phyloP scores from a whole-genome alignment of 2,329 filamentous ascomycete species.

The Xylariaceae sp. region DNA sequence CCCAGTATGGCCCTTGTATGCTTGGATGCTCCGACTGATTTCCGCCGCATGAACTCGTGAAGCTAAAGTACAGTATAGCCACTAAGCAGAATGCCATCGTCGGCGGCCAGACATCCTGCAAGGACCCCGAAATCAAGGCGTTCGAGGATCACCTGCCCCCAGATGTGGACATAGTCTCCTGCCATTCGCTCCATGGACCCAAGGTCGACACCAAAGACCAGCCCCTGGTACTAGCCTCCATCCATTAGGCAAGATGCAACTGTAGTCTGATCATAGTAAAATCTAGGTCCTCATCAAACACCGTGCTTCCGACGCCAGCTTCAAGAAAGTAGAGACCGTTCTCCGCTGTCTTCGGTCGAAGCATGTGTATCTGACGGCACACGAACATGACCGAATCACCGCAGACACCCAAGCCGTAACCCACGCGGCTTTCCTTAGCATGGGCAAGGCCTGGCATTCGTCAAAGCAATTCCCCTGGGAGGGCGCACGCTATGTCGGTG shows the following conservation, averaged over 20 bases:
- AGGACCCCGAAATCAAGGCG: slow-evolving; percentile 89
- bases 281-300: slow-evolving; percentile 77
- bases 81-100: slow-evolving; percentile 95
- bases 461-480: slow-evolving; percentile 98
- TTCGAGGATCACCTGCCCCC: slow-evolving; percentile 83
- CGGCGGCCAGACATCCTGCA: slow-evolving; percentile 96
- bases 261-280: neutral
- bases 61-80: slow-evolving; percentile 46
- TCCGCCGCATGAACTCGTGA: neutral
- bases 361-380: slow-evolving; percentile 79
- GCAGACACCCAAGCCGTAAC: slow-evolving; percentile 98
- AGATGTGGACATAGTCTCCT: slow-evolving; percentile 91
- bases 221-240: slow-evolving; percentile 60
- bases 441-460: slow-evolving; percentile 97
- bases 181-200: slow-evolving; percentile 93
- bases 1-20: slow-evolving; percentile 88
- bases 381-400: slow-evolving; percentile 91
- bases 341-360: slow-evolving; percentile 80
- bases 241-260: neutral
- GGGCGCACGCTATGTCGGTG: slow-evolving; percentile 87
- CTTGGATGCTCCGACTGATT: slow-evolving; percentile 23
- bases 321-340: slow-evolving; percentile 73
- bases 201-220: slow-evolving; percentile 83
- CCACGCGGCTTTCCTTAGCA: slow-evolving; percentile 91
- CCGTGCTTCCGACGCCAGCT: slow-evolving; percentile 70